Evolutionary conservation across 768 basidiomycete genomes (phyloP), one percentile per base, ranked within the genome.

Genomic region (Pholiota conissans): DNA sequence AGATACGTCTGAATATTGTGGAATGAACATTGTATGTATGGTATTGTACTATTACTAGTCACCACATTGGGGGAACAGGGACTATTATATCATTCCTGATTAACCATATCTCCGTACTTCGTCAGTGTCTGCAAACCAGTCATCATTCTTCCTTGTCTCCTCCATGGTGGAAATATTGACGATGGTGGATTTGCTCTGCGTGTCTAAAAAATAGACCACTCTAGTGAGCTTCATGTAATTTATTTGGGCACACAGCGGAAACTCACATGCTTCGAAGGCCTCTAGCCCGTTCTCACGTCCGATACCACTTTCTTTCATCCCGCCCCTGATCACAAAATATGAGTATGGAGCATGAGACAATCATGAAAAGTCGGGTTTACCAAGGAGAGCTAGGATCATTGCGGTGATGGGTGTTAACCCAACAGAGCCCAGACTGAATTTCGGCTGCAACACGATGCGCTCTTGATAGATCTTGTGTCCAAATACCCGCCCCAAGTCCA

Each of bases 331-430:
- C 9, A 30, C 13, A 22, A n/a, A 18, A n/a, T n/a, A n/a, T n/a
- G 34, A 2, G 34, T 7, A 49, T 27, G n/a, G 8, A 28, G 18
- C 48, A 13, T 26, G 27, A n/a, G n/a, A 26, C 39, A 2, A 30
- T 47, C n/a, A 18, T 22, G 22, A 5, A 26, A 18, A 26, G 32
- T n/a, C 13, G 16, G 18, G 27, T 81, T 35, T 67, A 91, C 92
- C 93, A 95, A 37, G 93, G 91, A 29, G 90, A 92, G 61, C 88
- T 89, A 7, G 93, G 93, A 66, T 94, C 91, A 63, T 95, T 94
- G 46, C 92, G 82, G 66, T 95, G 93, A 62, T 93, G 91, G 0
- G 89, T 92, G 67, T 95, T 94, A 34, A 93, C 83, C 93, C 93
- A 95, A 45, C 90, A 88, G 28, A 94, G 66, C 4, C 93, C 93